Percentiles rank a stretch among this genome's conserved stretches.
Evolutionary conservation across 2,329 filamentous ascomycete species (phyloP).

Genomic region (Fusarium staphyleae): DNA sequence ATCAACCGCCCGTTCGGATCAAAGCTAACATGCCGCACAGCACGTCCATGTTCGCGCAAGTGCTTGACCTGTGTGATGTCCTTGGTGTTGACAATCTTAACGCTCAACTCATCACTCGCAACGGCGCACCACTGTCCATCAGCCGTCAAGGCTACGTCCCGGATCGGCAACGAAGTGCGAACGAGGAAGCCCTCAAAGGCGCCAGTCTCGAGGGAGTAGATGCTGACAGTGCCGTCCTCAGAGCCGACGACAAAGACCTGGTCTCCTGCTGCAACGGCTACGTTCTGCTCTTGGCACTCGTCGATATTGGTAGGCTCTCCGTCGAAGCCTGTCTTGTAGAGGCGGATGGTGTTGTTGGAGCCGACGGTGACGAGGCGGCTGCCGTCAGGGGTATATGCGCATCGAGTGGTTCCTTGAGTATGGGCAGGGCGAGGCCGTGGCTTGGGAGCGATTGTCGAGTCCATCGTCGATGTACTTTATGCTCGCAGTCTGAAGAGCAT

Average conservation of each 20-base stretch:
- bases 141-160: constrained; percentile 82
- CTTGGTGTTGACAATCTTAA: constrained; percentile 84
- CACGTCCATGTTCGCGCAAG: constrained; percentile 81
- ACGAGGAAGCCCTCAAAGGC: constrained; percentile 82
- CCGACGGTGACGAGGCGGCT: constrained; percentile 88
- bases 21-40: constrained; percentile 92
- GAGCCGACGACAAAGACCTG: constrained; percentile 88
- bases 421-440: constrained; percentile 74
- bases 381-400: constrained; percentile 90
- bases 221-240: constrained; percentile 94
- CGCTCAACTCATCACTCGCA: constrained; percentile 92
- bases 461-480: constrained; percentile 37
- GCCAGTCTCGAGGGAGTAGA: constrained; percentile 81
- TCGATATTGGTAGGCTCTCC: constrained; percentile 93
- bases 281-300: constrained; percentile 86
- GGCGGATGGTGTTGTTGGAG: constrained; percentile 89
- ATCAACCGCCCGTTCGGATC: constrained; percentile 79
- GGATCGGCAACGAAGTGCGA: constrained; percentile 82
- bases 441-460: constrained; percentile 49
- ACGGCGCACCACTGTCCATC: constrained; percentile 90
- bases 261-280: constrained; percentile 77
- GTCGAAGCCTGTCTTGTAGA: constrained; percentile 90
- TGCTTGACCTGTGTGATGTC: constrained; percentile 80
- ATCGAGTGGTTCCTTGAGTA: constrained; percentile 84
- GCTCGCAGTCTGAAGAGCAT: constrained; percentile 15